Conservation (phyloP, 78 protist species). For the Cyanophora paradoxa region DNA sequence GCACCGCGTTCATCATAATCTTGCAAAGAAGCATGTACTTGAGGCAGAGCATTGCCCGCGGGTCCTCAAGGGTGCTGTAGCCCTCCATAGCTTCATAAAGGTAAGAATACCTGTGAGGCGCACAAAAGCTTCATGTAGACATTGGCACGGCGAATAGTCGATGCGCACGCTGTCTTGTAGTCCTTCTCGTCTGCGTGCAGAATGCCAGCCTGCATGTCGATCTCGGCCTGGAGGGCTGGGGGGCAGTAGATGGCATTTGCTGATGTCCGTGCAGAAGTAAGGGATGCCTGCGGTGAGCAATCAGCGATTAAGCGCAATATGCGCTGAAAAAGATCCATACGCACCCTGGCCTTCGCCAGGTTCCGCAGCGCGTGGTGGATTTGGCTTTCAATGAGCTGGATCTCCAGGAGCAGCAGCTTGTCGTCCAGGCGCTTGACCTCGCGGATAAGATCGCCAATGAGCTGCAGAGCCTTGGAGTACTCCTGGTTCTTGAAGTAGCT, state of each 20-base stretch:
- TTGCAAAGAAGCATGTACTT: conserved; percentile 93
- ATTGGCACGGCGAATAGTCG: not conserved
- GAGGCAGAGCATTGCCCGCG: conserved; percentile 51
- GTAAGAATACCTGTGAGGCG: conserved; percentile 70
- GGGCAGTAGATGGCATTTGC: conserved; percentile 96
- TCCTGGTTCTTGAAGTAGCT: conserved; percentile 51
- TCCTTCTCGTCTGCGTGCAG: conserved; percentile 94
- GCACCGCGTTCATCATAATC: conserved; percentile 79
- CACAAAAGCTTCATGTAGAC: not conserved
- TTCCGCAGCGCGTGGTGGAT: conserved; percentile 73
- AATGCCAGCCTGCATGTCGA: conserved; percentile 86
- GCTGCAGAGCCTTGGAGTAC: conserved; percentile 57
- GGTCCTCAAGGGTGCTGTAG: conserved; percentile 50
- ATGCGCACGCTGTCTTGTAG: conserved; percentile 83
- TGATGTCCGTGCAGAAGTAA: conserved; percentile 89
- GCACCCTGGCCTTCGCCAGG: conserved; percentile 64
- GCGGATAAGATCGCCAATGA: conserved; percentile 51
- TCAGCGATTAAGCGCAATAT: not conserved
- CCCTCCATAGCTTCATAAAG: conserved; percentile 93
- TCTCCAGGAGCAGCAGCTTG: conserved; percentile 89
- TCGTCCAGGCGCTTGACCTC: conserved; percentile 95
- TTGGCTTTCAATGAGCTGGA: conserved; percentile 66
- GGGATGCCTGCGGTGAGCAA: conserved; percentile 40
- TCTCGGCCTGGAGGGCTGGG: conserved; percentile 73
- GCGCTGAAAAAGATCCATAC: not conserved